Evolutionary conservation across 192 early-diverging fungal species (phyloP).

Genomic region (Dissophora globulifera): DNA sequence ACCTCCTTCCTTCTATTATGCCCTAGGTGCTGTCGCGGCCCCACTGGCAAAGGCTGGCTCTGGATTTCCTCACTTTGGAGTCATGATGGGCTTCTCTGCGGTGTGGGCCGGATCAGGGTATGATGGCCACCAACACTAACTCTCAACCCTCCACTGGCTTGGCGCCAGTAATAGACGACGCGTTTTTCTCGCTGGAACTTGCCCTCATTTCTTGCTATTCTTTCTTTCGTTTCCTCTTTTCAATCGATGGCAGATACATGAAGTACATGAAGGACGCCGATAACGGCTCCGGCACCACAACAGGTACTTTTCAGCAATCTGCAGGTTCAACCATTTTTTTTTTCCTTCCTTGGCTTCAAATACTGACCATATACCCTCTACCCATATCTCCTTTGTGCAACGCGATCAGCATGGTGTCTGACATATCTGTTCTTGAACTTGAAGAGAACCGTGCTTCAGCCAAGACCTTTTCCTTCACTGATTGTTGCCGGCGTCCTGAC

Average conservation of each 20-base stretch:
- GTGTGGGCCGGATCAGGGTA: slow-evolving; percentile 41
- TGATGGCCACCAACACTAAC: no score
- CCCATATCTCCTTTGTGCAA: no score
- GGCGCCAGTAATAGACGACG: no score
- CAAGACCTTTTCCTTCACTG: slow-evolving; percentile 40
- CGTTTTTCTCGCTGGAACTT: no score
- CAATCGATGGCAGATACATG: slow-evolving; percentile 28
- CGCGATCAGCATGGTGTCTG: slow-evolving; percentile 33
- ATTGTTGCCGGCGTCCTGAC: slow-evolving; percentile 29
- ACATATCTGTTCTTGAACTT: slow-evolving; percentile 43
- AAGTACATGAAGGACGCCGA: slow-evolving; percentile 41
- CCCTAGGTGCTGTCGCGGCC: slow-evolving; percentile 17
- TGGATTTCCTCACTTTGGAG: slow-evolving; percentile 34
- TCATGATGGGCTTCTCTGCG: slow-evolving; percentile 43
- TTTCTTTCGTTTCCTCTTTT: no score
- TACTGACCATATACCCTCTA: no score
- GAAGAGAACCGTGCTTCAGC: slow-evolving; percentile 33
- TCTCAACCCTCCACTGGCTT: no score
- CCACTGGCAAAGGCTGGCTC: slow-evolving; percentile 16
- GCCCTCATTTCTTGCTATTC: no score
- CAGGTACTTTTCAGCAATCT: slow-evolving; percentile 12
- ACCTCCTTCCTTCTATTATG: background rate
- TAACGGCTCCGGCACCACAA: slow-evolving; percentile 49
- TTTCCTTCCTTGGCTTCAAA: no score
- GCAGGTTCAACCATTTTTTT: background rate